A percentile compares a stretch with the other conserved stretches of the same genome.
Evolutionary conservation across 345 rosid species (phyloP).

Genomic region (Diplotaxis tenuifolia): DNA sequence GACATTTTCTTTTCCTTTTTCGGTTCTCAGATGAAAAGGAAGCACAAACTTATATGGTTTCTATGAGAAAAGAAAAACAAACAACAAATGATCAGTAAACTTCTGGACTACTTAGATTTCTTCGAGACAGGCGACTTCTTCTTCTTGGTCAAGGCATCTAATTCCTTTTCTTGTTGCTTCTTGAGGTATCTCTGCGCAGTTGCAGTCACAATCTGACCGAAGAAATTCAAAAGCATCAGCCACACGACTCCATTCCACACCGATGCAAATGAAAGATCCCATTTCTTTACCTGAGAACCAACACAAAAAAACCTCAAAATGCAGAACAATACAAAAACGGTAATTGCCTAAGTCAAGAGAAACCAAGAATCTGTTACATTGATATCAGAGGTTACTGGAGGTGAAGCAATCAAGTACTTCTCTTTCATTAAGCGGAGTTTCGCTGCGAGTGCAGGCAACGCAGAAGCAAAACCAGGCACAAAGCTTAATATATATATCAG

Average conservation of each 20-base stretch:
- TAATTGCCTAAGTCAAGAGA: neutral
- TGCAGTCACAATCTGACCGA: conserved; percentile 69
- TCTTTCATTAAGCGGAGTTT: conserved; percentile 62
- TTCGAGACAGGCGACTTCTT: conserved; percentile 5
- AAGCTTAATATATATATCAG: conserved; percentile 68
- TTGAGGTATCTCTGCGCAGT: conserved; percentile 78
- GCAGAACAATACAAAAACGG: neutral
- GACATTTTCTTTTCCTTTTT: neutral
- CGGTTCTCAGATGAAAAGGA: conserved; percentile 1
- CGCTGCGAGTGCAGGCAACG: conserved; percentile 46
- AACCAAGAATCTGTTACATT: conserved; percentile 42
- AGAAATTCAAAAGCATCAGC: conserved; percentile 95
- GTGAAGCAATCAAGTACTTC: conserved; percentile 57
- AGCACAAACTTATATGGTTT: conserved; percentile 14
- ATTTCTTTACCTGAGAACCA: conserved; percentile 60
- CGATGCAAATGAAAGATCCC: conserved; percentile 77
- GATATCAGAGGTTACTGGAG: conserved; percentile 48
- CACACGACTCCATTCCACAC: conserved; percentile 88
- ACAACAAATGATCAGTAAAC: neutral
- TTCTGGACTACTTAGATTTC: conserved; percentile 24
- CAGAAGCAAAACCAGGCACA: conserved; percentile 62
- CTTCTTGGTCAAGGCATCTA: conserved; percentile 44
- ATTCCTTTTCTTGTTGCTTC: conserved; percentile 65
- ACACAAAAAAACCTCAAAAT: conserved; percentile 16
- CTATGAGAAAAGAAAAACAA: neutral